These are phyloP conservation scores for Colletotrichum acutatum DNA, from an alignment of 2,329 filamentous ascomycete genomes.

Conservation along the genomic window DNA sequence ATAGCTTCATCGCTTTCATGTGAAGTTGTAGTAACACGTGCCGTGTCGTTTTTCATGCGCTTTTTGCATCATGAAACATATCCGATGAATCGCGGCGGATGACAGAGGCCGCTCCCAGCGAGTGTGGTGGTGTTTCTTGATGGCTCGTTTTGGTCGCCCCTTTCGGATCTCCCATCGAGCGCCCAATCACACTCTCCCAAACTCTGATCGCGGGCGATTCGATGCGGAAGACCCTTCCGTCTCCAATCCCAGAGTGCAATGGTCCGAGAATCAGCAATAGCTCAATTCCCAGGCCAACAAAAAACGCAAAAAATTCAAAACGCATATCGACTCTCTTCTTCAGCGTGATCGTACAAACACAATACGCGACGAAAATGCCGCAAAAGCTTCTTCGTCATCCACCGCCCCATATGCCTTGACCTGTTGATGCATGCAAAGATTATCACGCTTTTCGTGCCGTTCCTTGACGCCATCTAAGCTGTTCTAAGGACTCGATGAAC, in stretches of 20 bases:
- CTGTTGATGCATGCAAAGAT: constrained; percentile 53
- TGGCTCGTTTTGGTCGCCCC: constrained; percentile 27
- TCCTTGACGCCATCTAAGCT: constrained; percentile 46
- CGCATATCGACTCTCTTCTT: constrained; percentile 31
- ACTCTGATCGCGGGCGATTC: constrained; percentile 25
- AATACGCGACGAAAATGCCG: constrained; percentile 17
- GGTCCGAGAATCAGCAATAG: neutral
- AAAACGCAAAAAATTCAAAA: constrained; percentile 21
- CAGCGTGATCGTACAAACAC: constrained; percentile 36
- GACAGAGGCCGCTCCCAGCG: neutral
- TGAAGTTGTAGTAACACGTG: constrained; percentile 19
- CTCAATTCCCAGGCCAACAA: neutral
- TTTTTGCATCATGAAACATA: constrained; percentile 8
- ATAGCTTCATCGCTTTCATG: constrained; percentile 36
- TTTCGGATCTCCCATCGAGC: constrained; percentile 34
- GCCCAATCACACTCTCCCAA: constrained; percentile 17
- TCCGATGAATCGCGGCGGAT: constrained; percentile 1
- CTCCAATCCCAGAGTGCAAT: constrained; percentile 1
- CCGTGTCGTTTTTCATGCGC: constrained; percentile 21
- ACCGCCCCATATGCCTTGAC: constrained; percentile 47
- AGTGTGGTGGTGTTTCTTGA: neutral
- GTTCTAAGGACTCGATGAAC: constrained; percentile 47
- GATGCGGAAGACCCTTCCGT: neutral
- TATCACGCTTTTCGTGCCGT: constrained; percentile 53
- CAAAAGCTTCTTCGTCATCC: constrained; percentile 38